phyloP scores from a whole-genome alignment of 345 rosid species.

The Corymbia maculata region DNA sequence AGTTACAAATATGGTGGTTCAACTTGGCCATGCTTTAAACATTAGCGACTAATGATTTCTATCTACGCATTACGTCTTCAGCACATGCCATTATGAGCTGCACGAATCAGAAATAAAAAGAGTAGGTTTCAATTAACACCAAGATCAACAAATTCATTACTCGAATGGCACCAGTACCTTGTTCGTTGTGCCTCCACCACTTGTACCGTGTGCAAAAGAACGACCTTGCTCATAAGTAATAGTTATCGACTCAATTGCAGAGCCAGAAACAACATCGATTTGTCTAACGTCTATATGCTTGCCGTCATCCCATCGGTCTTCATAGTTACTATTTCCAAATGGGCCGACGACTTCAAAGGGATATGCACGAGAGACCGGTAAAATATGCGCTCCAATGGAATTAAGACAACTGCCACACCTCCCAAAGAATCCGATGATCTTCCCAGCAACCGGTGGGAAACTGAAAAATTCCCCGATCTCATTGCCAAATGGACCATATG shows the following conservation, averaged over 20 bases:
- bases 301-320: not conserved
- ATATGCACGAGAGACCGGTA: not conserved
- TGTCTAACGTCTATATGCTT: not conserved
- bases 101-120: not conserved
- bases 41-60: not conserved
- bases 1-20: not conserved
- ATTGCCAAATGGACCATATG: not conserved
- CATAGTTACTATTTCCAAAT: not conserved
- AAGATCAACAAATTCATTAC: not conserved
- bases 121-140: not conserved
- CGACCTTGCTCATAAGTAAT: not conserved
- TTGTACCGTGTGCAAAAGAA: not conserved
- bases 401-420: not conserved
- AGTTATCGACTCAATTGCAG: not conserved
- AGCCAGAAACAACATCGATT: not conserved
- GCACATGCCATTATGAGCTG: not conserved
- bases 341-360: not conserved
- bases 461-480: not conserved
- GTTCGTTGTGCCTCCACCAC: not conserved
- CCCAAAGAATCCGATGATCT: not conserved
- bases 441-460: not conserved
- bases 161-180: not conserved
- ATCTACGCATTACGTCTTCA: not conserved
- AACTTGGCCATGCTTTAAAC: not conserved
- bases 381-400: not conserved